phyloP scores from a whole-genome alignment of 306 rosid species.

The Luffa aegyptiaca region DNA sequence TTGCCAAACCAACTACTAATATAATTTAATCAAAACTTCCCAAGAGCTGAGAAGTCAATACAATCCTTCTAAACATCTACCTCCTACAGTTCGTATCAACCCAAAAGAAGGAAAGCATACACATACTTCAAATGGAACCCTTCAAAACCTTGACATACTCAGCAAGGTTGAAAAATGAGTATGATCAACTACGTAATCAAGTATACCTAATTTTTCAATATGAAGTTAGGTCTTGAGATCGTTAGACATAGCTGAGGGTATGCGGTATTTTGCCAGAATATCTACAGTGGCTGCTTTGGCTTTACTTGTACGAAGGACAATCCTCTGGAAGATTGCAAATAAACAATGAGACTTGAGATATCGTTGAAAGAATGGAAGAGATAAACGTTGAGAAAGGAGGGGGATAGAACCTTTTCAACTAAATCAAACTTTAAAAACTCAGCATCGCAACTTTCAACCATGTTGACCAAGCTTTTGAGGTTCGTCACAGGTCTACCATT shows the following conservation, averaged over 20 bases:
- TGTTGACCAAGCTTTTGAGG: conserved; percentile 69
- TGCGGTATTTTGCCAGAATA: conserved; percentile 81
- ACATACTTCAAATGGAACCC: not conserved
- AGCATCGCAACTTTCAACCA: conserved; percentile 76
- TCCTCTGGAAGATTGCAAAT: conserved; percentile 39
- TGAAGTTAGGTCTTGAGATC: conserved; percentile 61
- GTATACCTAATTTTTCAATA: conserved; percentile 1
- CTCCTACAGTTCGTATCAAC: not conserved
- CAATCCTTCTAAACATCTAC: not conserved
- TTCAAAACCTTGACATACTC: not conserved
- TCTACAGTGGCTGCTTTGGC: conserved; percentile 78
- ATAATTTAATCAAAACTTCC: not conserved
- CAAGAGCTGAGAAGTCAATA: not conserved
- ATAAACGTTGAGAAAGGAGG: not conserved
- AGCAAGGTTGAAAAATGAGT: not conserved
- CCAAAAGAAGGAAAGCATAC: not conserved
- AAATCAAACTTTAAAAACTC: conserved; percentile 72
- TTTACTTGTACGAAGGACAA: conserved; percentile 55
- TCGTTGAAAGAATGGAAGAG: not conserved
- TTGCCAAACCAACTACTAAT: not conserved
- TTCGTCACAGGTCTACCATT: conserved; percentile 86
- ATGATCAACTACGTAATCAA: not conserved
- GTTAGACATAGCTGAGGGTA: conserved; percentile 81
- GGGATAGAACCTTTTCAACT: conserved; percentile 70
- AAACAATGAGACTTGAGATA: not conserved